A percentile compares a stretch with the other conserved stretches of the same genome.
Conservation (phyloP, 305 asterid species). For the Rubia peregrina region DNA sequence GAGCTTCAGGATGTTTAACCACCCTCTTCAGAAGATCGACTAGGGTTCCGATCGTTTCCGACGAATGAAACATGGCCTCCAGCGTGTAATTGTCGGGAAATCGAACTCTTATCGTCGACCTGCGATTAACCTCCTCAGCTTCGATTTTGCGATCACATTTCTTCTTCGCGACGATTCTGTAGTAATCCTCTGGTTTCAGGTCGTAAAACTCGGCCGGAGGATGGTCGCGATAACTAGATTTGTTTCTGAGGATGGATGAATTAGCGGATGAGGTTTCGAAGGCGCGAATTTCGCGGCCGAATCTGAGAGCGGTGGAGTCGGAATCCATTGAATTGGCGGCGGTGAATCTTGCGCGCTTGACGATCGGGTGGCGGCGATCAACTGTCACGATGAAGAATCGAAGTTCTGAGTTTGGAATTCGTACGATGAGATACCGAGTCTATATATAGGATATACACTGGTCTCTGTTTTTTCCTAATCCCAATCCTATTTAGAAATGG, state of each 20-base stretch:
- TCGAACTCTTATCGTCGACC: slow-evolving; percentile 77
- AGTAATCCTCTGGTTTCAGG: slow-evolving; percentile 82
- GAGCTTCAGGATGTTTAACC: slow-evolving; percentile 52
- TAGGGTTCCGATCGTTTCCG: slow-evolving; percentile 69
- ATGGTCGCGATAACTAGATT: slow-evolving; percentile 48
- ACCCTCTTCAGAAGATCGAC: slow-evolving; percentile 63
- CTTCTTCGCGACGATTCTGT: slow-evolving; percentile 56
- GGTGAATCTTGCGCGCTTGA: slow-evolving; percentile 36
- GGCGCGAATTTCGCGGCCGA: slow-evolving; percentile 67
- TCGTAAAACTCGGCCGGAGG: slow-evolving; percentile 68
- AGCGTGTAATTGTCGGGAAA: slow-evolving; percentile 85
- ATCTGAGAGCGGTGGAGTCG: slow-evolving; percentile 52
- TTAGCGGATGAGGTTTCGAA: slow-evolving; percentile 48
- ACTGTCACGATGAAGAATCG: slow-evolving; percentile 29
- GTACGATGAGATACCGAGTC: background rate
- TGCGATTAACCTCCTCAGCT: slow-evolving; percentile 82
- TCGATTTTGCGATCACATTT: slow-evolving; percentile 74
- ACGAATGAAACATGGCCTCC: slow-evolving; percentile 78
- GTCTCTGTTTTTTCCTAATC: no score
- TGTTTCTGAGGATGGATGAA: slow-evolving; percentile 39
- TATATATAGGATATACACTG: no score
- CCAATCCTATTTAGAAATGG: no score
- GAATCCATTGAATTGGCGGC: slow-evolving; percentile 53
- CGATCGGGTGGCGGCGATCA: slow-evolving; percentile 43
- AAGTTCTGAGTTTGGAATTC: background rate